Evolutionary conservation across 2,329 filamentous ascomycete species (phyloP), one percentile per base, ranked within the genome.

Genomic region (Cercospora zeae-maydis): DNA sequence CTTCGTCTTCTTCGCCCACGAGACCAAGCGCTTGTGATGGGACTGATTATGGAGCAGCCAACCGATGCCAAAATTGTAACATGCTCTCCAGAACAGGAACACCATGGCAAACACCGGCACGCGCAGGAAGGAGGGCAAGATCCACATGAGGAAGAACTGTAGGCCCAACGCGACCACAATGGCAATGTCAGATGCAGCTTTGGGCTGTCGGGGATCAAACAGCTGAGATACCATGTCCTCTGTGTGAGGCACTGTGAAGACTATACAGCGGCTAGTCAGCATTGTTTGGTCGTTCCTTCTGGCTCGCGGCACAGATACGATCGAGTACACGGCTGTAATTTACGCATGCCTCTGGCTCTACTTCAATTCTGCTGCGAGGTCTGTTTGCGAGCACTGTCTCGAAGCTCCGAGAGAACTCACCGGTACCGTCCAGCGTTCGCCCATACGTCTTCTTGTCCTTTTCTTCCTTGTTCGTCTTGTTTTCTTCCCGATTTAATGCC

Each of bases 201-300:
- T 99, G 58, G 95, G 92, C 75, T 98, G 90, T 69, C 90, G 90
- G 57, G 95, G 95, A 72, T 96, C 95, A 71, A 99, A 86, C 60
- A 99, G 85, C 79, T 98, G 95, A 57, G 93, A 96, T 71, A 99
- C 93, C 95, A 99, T 98, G 79, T 99, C 95, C 82, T 97, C 92
- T 61, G 95, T 99, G 66, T 92, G 88, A 53, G 95, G 95, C 59
- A 99, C 95, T 63, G 92, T 89, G 75, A 99, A 99, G 72, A 96
- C 95, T 98, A 73, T 53, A 63, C 63, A 19, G 58, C 33, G 24
- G 62, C 39, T 39, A 58, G 72, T 74, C 69, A 74, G 71, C 67
- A 62, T 62, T 66, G 63, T 55, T 58, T 45, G 59, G 42, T 58
- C 39, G 19, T 30, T 58, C n/a, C 34, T 45, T 19, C 16, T 16